phyloP scores from a whole-genome alignment of 2,329 filamentous ascomycete genomes.

The Curvularia sp. region DNA sequence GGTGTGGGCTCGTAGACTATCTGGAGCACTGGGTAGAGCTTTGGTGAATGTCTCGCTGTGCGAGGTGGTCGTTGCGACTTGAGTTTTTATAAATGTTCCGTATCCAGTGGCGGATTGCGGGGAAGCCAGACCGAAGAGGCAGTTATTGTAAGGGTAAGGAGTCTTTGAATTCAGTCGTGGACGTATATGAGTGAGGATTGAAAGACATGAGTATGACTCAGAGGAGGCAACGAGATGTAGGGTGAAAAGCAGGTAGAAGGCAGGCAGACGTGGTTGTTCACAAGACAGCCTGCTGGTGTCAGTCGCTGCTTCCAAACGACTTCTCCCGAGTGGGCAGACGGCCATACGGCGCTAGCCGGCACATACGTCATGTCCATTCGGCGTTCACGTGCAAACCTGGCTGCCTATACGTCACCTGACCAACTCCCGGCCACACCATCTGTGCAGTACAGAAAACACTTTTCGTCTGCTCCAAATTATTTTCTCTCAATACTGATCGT shows the following conservation, averaged over 20 bases:
- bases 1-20: not conserved
- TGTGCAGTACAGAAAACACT: not conserved
- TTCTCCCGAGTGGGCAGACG: constrained; percentile 17
- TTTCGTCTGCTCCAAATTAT: not conserved
- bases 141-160: constrained; percentile 46
- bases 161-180: constrained; percentile 39
- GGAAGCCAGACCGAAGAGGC: constrained; percentile 26
- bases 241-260: constrained; percentile 12
- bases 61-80: not conserved
- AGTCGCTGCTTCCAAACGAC: constrained; percentile 15
- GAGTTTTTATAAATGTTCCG: constrained; percentile 20
- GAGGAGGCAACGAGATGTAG: constrained; percentile 23
- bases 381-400: not conserved
- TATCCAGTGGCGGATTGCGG: constrained; percentile 29
- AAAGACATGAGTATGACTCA: constrained; percentile 47
- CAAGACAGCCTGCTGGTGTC: constrained; percentile 16
- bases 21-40: not conserved
- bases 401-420: not conserved
- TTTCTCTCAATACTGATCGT: not conserved
- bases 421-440: not conserved
- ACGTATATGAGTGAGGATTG: constrained; percentile 34
- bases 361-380: constrained; percentile 25
- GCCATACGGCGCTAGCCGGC: constrained; percentile 24
- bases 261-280: constrained; percentile 13
- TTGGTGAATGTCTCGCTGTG: constrained; percentile 1